Evolutionary conservation across 306 rosid genomes (phyloP).

Genomic region (Prunus campanulata): DNA sequence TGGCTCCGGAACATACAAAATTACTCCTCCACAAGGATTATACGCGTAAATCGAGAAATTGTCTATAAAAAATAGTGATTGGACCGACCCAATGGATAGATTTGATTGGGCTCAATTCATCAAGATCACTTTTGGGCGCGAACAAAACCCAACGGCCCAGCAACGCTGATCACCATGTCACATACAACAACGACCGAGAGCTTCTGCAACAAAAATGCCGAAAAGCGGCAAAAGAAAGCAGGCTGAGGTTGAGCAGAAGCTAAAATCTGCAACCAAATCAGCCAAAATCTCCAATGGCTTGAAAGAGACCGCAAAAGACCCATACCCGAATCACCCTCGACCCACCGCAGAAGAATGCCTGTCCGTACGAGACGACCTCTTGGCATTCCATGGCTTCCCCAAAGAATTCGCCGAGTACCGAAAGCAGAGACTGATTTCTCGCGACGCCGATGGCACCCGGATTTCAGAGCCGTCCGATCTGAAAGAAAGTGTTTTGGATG

Average conservation of each 20-base stretch:
- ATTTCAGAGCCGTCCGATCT: slow-evolving; percentile 15
- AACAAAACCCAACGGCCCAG: neutral
- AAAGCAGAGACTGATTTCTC: slow-evolving; percentile 17
- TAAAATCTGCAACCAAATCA: slow-evolving; percentile 23
- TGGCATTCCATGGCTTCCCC: slow-evolving; percentile 70
- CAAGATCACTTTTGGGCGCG: neutral
- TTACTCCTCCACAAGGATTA: too few species aligned
- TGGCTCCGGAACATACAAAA: too few species aligned
- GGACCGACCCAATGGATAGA: neutral
- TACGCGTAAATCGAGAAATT: too few species aligned
- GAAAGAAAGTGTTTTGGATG: slow-evolving; percentile 71
- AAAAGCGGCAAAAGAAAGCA: slow-evolving; percentile 42
- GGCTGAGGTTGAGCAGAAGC: slow-evolving; percentile 7
- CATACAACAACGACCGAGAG: neutral
- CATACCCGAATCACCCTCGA: slow-evolving; percentile 51
- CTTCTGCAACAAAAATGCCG: slow-evolving; percentile 28
- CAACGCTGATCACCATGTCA: neutral
- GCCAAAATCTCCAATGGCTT: slow-evolving; percentile 14
- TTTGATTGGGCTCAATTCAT: neutral
- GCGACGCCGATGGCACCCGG: neutral
- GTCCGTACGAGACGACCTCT: slow-evolving; percentile 63
- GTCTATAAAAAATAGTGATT: too few species aligned
- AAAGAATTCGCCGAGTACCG: slow-evolving; percentile 74
- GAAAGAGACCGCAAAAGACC: slow-evolving; percentile 26
- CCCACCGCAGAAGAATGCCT: slow-evolving; percentile 61